phyloP scores from a whole-genome alignment of 225 moss, liverwort and hornwort species.

The Bryum argenteum region DNA sequence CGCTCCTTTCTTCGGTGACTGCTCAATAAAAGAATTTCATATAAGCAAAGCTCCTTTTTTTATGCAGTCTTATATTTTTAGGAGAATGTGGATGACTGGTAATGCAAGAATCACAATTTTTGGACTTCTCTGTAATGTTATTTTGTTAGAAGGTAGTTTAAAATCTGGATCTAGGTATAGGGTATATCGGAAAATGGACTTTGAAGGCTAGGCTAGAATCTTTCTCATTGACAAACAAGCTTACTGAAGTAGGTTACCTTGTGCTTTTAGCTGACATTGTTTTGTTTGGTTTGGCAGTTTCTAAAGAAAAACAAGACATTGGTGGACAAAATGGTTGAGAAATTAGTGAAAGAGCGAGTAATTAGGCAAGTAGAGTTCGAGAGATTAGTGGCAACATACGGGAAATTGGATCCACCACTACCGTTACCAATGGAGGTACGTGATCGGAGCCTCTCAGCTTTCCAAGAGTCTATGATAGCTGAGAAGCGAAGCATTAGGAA shows the following conservation, averaged over 20 bases:
- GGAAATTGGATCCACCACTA: constrained; percentile 62
- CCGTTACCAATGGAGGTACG: constrained; percentile 76
- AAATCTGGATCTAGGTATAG: too few species aligned
- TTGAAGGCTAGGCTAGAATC: too few species aligned
- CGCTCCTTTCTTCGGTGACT: constrained; percentile 4
- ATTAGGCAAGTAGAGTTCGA: constrained; percentile 84
- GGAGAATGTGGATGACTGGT: too few species aligned
- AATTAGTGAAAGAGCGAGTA: constrained; percentile 67
- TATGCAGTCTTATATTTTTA: too few species aligned
- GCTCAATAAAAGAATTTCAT: too few species aligned
- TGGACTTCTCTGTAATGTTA: too few species aligned
- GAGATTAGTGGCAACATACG: constrained; percentile 59
- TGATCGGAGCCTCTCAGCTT: constrained; percentile 57
- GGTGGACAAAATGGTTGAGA: constrained; percentile 70
- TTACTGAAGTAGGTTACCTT: neutral
- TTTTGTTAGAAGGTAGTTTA: too few species aligned
- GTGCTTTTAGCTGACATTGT: constrained; percentile 6
- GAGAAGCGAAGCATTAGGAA: constrained; percentile 60
- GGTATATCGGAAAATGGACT: too few species aligned
- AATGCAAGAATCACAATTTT: too few species aligned
- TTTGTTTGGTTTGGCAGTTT: constrained; percentile 50
- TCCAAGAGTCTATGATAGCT: constrained; percentile 79
- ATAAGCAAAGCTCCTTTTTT: too few species aligned
- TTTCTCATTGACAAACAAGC: too few species aligned
- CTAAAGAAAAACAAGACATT: constrained; percentile 72